Evolutionary conservation across 129 eudicot species (phyloP), one percentile per base, ranked within the genome.

Genomic region (Arctium lappa): DNA sequence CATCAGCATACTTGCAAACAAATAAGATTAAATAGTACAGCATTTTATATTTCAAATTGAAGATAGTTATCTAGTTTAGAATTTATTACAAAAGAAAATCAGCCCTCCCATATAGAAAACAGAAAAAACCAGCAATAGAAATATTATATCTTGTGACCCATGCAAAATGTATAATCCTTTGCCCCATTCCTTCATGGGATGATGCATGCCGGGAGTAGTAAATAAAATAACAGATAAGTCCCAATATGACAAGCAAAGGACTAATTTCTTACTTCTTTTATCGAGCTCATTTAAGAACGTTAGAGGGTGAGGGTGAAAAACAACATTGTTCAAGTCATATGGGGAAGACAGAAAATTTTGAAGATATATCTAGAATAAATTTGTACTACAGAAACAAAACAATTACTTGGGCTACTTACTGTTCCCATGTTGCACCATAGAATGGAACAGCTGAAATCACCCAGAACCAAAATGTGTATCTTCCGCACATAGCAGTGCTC

Each of bases 351-450:
- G 1, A 8, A 42, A 1, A 66, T 36, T 82, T 82, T 62, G 39
- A 69, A 36, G 44, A 33, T 30, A 75, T 44, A 75, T 82, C 46
- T 34, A 9, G 30, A 44, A 31, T 18, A 74, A 76, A 27, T 32
- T 27, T 50, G 79, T 33, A 69, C 13, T 38, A 77, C 66, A 5
- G n/a, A 36, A 72, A 65, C 18, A 79, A 33, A 70, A 69, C 15
- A 50, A 73, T n/a, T 66, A 70, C 76, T 70, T 76, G 18, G 40
- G 30, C 77, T 65, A 89, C 97, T 85, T 89, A 95, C 99, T 88
- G 88, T 87, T 95, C 99, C 99, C 99, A 95, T 32, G 99, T 95
- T 56, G 99, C 99, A 48, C 91, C 90, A 83, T 91, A 95, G 80
- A 95, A 95, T 29, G 99, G 95, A 86, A 95, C 87, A 13, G 99